A percentile compares a stretch with the other conserved stretches of the same genome.
Conservation (phyloP, 768 basidiomycete species). For the Lentinus tigrinus region DNA sequence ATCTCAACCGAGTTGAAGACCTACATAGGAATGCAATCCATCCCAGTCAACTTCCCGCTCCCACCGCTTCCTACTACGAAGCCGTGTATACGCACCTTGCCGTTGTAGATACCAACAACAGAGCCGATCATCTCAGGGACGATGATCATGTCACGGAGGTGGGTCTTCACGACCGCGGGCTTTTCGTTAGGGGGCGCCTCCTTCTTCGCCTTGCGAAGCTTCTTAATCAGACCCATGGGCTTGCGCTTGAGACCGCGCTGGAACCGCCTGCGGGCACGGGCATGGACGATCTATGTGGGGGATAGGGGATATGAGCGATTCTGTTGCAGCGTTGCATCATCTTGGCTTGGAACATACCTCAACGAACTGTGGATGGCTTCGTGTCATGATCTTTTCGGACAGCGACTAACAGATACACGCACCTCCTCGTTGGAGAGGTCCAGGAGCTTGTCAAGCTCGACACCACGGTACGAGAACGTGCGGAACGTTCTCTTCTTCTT, state of each 20-base stretch:
- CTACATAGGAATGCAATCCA: slow-evolving; percentile 36
- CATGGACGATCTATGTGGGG: slow-evolving; percentile 81
- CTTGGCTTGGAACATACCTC: slow-evolving; percentile 50
- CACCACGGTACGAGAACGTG: slow-evolving; percentile 97
- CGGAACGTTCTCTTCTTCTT: slow-evolving; percentile 99
- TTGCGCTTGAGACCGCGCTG: slow-evolving; percentile 98
- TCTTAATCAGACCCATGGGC: slow-evolving; percentile 99
- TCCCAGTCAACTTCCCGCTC: background rate
- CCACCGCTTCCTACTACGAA: background rate
- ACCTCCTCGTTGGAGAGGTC: slow-evolving; percentile 96
- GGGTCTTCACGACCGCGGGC: slow-evolving; percentile 98
- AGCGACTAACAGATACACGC: slow-evolving; percentile 27
- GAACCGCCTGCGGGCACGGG: slow-evolving; percentile 98
- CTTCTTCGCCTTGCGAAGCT: slow-evolving; percentile 99
- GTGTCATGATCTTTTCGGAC: background rate
- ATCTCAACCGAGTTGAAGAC: slow-evolving; percentile 97
- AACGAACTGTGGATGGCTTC: slow-evolving; percentile 52
- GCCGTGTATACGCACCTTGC: slow-evolving; percentile 60
- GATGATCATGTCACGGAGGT: slow-evolving; percentile 99
- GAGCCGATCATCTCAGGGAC: slow-evolving; percentile 99
- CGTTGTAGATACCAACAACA: slow-evolving; percentile 98
- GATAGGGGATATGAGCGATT: background rate
- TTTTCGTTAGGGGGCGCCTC: slow-evolving; percentile 99
- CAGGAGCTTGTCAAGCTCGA: slow-evolving; percentile 97
- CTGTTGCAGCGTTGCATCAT: background rate